These are phyloP conservation scores for Odonthalia washingtoniensis DNA, from an alignment of 31 red algal species.

Conservation along the genomic window DNA sequence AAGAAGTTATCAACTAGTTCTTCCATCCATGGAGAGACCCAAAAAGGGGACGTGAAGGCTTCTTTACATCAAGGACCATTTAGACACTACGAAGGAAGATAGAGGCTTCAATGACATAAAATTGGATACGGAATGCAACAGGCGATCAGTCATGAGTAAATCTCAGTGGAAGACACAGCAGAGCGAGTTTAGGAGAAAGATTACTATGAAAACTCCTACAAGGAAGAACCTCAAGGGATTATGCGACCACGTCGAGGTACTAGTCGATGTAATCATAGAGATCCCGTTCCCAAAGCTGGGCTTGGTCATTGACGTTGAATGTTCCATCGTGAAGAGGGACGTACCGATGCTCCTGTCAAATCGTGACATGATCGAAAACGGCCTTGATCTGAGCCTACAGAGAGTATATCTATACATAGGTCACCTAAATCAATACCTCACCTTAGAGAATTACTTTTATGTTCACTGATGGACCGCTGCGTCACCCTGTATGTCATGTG, in stretches of 20 bases:
- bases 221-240: background rate
- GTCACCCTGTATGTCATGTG: background rate
- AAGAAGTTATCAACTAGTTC: background rate
- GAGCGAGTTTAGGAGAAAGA: background rate
- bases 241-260: background rate
- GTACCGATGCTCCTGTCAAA: background rate
- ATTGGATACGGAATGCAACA: background rate
- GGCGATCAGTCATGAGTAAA: background rate
- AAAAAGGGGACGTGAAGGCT: background rate
- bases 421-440: background rate
- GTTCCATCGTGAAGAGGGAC: background rate
- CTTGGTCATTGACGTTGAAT: constrained; percentile 18
- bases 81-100: too few relatives aligned
- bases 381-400: too few relatives aligned
- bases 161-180: background rate
- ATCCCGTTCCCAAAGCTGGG: constrained; percentile 30
- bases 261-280: background rate
- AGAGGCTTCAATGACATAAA: background rate
- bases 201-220: background rate
- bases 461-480: constrained; percentile 11
- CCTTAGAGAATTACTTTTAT: constrained; percentile 10
- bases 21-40: background rate
- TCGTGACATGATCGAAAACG: constrained; percentile 27
- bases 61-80: too few relatives aligned
- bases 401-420: background rate